These are phyloP conservation scores for Calonectria crousiana DNA, from an alignment of 2,329 filamentous ascomycete species.

Conservation along the genomic window DNA sequence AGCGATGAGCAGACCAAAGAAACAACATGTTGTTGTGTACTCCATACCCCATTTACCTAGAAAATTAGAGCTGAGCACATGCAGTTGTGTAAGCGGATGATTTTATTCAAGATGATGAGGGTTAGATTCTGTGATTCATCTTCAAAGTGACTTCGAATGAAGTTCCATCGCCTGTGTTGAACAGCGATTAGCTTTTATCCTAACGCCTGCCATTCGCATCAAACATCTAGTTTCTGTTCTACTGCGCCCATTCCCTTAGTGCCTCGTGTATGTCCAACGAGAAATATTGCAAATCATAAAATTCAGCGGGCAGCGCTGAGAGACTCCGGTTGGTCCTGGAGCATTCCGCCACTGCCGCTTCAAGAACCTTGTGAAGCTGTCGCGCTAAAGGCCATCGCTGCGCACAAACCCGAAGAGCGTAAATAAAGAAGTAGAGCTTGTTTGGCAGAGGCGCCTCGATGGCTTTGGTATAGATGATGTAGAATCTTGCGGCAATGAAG, in stretches of 20 bases:
- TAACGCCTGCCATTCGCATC: neutral
- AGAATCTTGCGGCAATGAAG: conserved; percentile 22
- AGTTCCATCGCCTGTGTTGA: neutral
- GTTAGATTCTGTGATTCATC: neutral
- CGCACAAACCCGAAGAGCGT: conserved; percentile 17
- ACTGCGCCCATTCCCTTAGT: conserved; percentile 9
- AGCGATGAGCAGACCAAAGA: too few relatives aligned
- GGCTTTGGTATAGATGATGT: conserved; percentile 21
- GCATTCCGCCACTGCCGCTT: conserved; percentile 10
- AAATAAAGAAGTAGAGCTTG: conserved; percentile 24
- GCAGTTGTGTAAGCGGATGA: neutral
- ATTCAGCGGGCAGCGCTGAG: neutral
- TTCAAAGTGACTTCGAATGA: neutral
- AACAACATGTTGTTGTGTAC: neutral
- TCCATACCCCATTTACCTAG: neutral
- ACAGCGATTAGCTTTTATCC: neutral
- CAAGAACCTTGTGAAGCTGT: conserved; percentile 17
- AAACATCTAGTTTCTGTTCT: neutral
- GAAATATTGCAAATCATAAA: conserved; percentile 24
- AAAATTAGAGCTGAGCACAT: neutral
- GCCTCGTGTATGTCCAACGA: conserved; percentile 18
- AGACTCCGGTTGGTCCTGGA: neutral
- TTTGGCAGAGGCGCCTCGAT: conserved; percentile 1
- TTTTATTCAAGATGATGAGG: neutral
- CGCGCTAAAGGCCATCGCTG: conserved; percentile 17